phyloP scores from a whole-genome alignment of 139 green algal species.

The Tetradesmus lagerheimii region DNA sequence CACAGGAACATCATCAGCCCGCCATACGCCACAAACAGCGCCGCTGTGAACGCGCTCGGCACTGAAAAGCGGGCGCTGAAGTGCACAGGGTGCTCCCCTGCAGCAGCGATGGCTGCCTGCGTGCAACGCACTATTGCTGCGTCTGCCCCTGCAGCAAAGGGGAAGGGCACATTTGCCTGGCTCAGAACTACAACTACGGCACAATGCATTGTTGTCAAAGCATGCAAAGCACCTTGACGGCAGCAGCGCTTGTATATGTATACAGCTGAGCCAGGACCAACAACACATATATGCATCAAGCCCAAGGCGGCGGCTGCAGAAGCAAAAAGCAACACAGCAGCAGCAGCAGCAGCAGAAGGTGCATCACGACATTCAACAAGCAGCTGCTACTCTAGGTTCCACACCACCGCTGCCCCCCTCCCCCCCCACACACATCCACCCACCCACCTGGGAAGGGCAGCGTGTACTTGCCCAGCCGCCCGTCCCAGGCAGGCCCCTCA shows the following conservation, averaged over 20 bases:
- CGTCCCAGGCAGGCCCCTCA: slow-evolving; percentile 5
- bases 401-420: no score
- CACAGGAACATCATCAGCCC: slow-evolving; percentile 60
- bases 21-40: slow-evolving; percentile 65
- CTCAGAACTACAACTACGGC: no score
- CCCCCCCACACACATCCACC: not conserved
- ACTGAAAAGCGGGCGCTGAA: slow-evolving; percentile 65
- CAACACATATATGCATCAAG: no score
- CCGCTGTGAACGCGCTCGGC: slow-evolving; percentile 41
- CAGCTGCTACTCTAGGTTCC: not conserved
- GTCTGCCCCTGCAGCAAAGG: slow-evolving; percentile 62
- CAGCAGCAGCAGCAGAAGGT: not conserved
- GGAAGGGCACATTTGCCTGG: no score
- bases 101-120: slow-evolving; percentile 44
- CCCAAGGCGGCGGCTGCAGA: no score
- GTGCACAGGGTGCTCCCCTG: slow-evolving; percentile 60
- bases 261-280: no score
- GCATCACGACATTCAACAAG: not conserved
- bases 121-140: slow-evolving; percentile 71
- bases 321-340: no score
- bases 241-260: no score
- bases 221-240: no score
- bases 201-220: no score
- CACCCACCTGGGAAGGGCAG: slow-evolving; percentile 72
- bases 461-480: slow-evolving; percentile 42